Percentiles rank a stretch among this genome's conserved stretches.
phyloP scores from a whole-genome alignment of 176 grass and related monocot species.

The Pharus latifolius region DNA sequence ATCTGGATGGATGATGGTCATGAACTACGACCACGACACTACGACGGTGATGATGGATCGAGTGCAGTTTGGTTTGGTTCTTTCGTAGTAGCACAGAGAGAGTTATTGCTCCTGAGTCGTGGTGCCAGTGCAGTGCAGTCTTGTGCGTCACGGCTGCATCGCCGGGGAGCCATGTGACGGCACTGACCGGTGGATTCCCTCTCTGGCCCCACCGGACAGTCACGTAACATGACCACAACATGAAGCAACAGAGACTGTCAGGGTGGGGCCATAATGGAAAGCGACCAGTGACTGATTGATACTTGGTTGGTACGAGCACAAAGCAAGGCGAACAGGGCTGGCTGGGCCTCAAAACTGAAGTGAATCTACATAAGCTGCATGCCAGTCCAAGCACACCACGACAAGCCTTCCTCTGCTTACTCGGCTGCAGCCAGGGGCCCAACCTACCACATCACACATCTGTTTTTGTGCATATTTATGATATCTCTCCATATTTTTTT shows the following conservation, averaged over 20 bases:
- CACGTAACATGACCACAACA: too few relatives aligned
- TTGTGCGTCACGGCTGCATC: background rate
- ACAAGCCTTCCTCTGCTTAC: conserved; percentile 16
- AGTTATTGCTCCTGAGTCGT: too few relatives aligned
- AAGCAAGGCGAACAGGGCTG: too few relatives aligned
- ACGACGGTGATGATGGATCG: background rate
- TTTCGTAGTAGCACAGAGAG: too few relatives aligned
- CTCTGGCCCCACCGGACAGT: too few relatives aligned
- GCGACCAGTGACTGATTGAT: too few relatives aligned
- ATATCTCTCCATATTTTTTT: background rate
- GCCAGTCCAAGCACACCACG: conserved; percentile 9
- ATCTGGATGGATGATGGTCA: background rate
- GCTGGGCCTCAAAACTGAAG: background rate
- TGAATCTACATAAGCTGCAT: background rate
- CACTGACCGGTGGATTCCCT: too few relatives aligned
- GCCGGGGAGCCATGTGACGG: too few relatives aligned
- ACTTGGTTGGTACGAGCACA: too few relatives aligned
- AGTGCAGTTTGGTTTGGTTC: too few relatives aligned
- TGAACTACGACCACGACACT: background rate
- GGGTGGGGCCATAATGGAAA: too few relatives aligned
- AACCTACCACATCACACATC: background rate
- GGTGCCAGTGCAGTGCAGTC: background rate
- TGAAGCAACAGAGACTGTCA: too few relatives aligned
- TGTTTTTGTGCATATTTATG: background rate
- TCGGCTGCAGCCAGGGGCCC: background rate